phyloP scores from a whole-genome alignment of 768 basidiomycete species.

The Xerocomus spinulosus region DNA sequence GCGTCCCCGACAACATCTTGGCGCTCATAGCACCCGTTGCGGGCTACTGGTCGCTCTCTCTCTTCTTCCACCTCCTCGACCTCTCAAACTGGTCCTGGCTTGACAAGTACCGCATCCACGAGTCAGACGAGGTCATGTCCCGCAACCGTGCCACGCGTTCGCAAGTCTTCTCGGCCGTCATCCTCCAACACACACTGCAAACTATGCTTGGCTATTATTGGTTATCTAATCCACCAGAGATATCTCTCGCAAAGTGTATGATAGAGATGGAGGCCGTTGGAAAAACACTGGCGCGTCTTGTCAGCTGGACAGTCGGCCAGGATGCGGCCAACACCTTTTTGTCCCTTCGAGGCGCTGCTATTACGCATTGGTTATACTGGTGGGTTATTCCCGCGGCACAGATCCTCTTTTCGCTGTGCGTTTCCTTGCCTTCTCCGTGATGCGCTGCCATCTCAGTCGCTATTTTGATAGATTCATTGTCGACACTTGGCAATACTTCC shows the following conservation, averaged over 20 bases:
- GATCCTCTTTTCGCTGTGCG: conserved; percentile 79
- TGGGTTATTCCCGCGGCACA: conserved; percentile 81
- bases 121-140: conserved; percentile 69
- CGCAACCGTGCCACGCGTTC: conserved; percentile 69
- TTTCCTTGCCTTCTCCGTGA: conserved; percentile 14
- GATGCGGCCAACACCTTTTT: conserved; percentile 36
- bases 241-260: conserved; percentile 36
- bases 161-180: conserved; percentile 74
- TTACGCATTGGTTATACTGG: conserved; percentile 80
- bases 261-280: conserved; percentile 40
- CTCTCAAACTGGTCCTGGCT: conserved; percentile 70
- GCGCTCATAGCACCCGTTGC: conserved; percentile 71
- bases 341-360: conserved; percentile 33
- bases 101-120: conserved; percentile 83
- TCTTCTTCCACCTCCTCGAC: conserved; percentile 82
- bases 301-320: conserved; percentile 40
- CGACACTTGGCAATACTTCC: conserved; percentile 98
- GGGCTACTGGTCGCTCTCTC: conserved; percentile 80
- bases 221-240: conserved; percentile 44
- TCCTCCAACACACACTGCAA: conserved; percentile 84
- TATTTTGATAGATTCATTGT: conserved; percentile 66
- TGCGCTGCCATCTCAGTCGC: background rate
- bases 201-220: conserved; percentile 68
- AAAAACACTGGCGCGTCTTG: conserved; percentile 36
- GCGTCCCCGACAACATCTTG: conserved; percentile 65